Conservation (phyloP, 1,284 basidiomycete species). For the Leccinum ponderosum region DNA sequence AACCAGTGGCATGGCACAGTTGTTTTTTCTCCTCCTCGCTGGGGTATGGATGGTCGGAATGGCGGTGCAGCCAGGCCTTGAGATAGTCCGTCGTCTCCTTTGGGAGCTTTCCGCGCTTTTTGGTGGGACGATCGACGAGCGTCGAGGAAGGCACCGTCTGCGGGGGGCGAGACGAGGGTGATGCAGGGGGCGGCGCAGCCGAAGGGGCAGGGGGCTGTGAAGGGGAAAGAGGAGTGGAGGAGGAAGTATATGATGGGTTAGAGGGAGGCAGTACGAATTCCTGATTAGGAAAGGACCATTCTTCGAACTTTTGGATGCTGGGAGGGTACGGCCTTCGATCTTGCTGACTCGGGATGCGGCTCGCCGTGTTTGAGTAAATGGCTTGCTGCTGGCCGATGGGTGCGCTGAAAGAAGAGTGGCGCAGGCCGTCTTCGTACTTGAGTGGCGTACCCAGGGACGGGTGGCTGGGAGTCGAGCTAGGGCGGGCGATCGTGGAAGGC, state of each 20-base stretch:
- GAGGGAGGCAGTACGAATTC: constrained; percentile 33
- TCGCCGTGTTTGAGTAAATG: constrained; percentile 57
- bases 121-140: constrained; percentile 69
- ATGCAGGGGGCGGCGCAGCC: constrained; percentile 39
- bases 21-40: constrained; percentile 85
- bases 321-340: constrained; percentile 47
- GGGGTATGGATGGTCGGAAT: constrained; percentile 88
- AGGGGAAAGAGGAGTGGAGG: constrained; percentile 24
- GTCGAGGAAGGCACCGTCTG: constrained; percentile 51
- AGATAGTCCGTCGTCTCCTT: constrained; percentile 89
- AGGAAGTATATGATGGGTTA: constrained; percentile 26
- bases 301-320: constrained; percentile 33
- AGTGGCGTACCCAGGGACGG: constrained; percentile 42
- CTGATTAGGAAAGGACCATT: constrained; percentile 43
- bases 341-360: constrained; percentile 68
- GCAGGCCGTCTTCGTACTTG: constrained; percentile 66
- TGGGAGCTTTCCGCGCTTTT: constrained; percentile 84
- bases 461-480: constrained; percentile 59
- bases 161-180: constrained; percentile 51
- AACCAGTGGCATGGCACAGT: constrained; percentile 79
- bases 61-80: constrained; percentile 88
- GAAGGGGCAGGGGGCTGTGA: constrained; percentile 35
- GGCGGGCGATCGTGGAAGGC: constrained; percentile 44
- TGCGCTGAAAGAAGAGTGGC: constrained; percentile 55
- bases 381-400: constrained; percentile 50